These are phyloP conservation scores for Hemisphaericaspora xylanilytica DNA, from an alignment of 1,139 yeast genomes.

Conservation along the genomic window DNA sequence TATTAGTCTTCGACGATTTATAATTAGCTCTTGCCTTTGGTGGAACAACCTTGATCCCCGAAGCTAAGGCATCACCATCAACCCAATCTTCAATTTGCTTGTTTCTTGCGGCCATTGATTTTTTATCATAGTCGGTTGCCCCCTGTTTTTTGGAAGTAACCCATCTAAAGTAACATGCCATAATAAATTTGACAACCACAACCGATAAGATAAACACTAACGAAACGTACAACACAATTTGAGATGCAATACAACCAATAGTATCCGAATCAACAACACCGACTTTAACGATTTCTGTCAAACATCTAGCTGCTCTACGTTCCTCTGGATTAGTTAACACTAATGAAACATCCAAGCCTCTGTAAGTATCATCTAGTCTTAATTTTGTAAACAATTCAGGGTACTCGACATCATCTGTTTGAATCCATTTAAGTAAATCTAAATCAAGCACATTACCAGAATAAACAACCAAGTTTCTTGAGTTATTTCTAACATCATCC, in stretches of 20 bases:
- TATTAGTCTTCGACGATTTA: slow-evolving; percentile 38
- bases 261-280: slow-evolving; percentile 89
- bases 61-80: slow-evolving; percentile 38
- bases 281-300: slow-evolving; percentile 83
- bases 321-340: slow-evolving; percentile 68
- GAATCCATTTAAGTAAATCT: slow-evolving; percentile 71
- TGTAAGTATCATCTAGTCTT: slow-evolving; percentile 50
- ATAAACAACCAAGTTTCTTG: slow-evolving; percentile 79
- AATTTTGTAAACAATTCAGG: slow-evolving; percentile 70
- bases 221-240: slow-evolving; percentile 75
- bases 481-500: slow-evolving; percentile 74
- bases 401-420: slow-evolving; percentile 62
- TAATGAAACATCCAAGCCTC: slow-evolving; percentile 81
- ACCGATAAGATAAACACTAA: slow-evolving; percentile 81
- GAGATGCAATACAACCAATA: slow-evolving; percentile 93
- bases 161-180: slow-evolving; percentile 93
- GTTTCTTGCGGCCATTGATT: slow-evolving; percentile 46
- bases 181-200: slow-evolving; percentile 68
- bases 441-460: slow-evolving; percentile 87
- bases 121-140: slow-evolving; percentile 56
- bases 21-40: slow-evolving; percentile 50
- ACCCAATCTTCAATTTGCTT: slow-evolving; percentile 81
- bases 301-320: slow-evolving; percentile 73
- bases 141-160: slow-evolving; percentile 76
- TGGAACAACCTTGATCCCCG: slow-evolving; percentile 51